Base-by-base conservation (phyloP, 306 rosid genomes). In the Vigna nakashimae region DNA sequence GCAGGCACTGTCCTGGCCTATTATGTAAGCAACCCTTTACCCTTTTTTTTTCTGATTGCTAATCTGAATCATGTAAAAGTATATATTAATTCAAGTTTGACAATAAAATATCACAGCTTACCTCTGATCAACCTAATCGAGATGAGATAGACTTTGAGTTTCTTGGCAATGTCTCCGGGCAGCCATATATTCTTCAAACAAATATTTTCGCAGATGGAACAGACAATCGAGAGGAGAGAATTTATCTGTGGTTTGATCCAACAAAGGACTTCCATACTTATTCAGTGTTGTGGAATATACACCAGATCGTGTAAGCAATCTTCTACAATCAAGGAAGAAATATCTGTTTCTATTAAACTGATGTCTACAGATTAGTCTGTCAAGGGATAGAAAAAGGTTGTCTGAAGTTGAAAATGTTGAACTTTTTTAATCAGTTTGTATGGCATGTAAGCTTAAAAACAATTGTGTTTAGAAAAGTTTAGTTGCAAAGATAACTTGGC, bases 171-270 rank as follows among this genome's bases (percentile, higher is more conserved):
- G 90, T 90, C 45, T 80, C 79, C 6, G 97, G 93, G 55, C 76
- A 89, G 80, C 93, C 97, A 65, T 92, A 87, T 70, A 86, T 84
- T 59, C 84, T 94, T 65, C 98, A 94, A 85, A 92, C 97, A 64
- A 94, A 94, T 79, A 59, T 94, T 57, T 94, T 46, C 64, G 97
- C 91, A 4, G 87, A 92, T 63, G 98, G 98, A 26, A 84, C 70
- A 10, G 97, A 71, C 82, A 84, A 89, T 79, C 68, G 97, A 60
- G 98, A 94, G 40, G 97, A 92, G 83, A 92, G 98, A 83, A 88
- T 94, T 78, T 84, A 80, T 48, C 88, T 94, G 17, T 94, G 97
- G 98, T 94, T 94, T 87, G 98, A 94, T 91, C 98, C 98, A 26
- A 87, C 97, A 56, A 77, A 82, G 67, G 90, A 92, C 86, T 90